Conservation (phyloP, 106 monocot genomes). For the Apostasia ramifera region DNA sequence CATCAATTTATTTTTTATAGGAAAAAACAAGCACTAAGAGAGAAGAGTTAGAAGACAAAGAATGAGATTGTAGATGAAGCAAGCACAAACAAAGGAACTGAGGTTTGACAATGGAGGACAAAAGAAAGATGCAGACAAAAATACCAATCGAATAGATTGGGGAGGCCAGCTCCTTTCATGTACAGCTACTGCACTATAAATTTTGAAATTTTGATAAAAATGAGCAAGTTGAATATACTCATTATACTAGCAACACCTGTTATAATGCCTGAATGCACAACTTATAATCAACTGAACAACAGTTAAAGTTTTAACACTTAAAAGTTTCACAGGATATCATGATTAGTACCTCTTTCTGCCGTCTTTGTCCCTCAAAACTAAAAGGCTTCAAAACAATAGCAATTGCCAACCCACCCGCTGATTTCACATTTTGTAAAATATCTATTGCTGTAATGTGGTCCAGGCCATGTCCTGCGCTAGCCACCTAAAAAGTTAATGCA, state of each 20-base stretch:
- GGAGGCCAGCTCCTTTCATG: too few relatives aligned
- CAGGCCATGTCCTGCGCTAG: constrained; percentile 51
- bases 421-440: constrained; percentile 48
- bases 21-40: too few relatives aligned
- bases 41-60: too few relatives aligned
- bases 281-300: not conserved
- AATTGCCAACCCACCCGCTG: constrained; percentile 49
- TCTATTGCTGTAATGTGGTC: constrained; percentile 58
- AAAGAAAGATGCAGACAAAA: too few relatives aligned
- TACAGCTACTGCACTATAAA: too few relatives aligned
- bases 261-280: not conserved
- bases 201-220: too few relatives aligned
- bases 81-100: too few relatives aligned
- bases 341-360: constrained; percentile 48
- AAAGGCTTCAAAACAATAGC: constrained; percentile 71
- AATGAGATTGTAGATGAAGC: too few relatives aligned
- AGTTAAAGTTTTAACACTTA: not conserved
- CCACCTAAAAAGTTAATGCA: constrained; percentile 33
- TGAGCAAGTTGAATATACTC: too few relatives aligned
- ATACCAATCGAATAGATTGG: too few relatives aligned
- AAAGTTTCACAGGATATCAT: not conserved
- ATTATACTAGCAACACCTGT: not conserved
- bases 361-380: constrained; percentile 65
- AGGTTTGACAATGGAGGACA: too few relatives aligned
- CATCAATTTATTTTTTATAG: too few relatives aligned